Evolutionary conservation across 306 rosid species (phyloP).

Genomic region (Malus sieversii): DNA sequence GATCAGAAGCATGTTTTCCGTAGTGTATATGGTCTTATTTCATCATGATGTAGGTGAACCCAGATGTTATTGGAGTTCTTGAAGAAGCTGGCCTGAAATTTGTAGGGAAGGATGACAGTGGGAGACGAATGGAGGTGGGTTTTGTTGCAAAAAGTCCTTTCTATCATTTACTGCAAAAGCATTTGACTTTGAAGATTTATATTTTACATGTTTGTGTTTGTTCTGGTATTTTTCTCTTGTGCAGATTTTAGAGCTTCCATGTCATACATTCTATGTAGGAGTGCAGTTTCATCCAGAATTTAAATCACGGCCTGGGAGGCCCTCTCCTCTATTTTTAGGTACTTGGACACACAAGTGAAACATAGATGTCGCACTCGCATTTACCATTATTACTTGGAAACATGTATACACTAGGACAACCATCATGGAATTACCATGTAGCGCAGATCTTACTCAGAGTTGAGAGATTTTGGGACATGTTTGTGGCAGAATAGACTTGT

Average conservation of each 20-base stretch:
- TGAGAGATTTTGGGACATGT: neutral
- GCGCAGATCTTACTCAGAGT: neutral
- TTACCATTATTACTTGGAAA: neutral
- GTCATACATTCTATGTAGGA: slow-evolving; percentile 85
- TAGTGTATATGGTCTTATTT: slow-evolving; percentile 2
- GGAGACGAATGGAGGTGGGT: slow-evolving; percentile 95
- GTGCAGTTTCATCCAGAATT: slow-evolving; percentile 98
- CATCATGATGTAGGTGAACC: slow-evolving; percentile 63
- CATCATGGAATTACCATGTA: neutral
- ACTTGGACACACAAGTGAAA: neutral
- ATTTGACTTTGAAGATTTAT: neutral
- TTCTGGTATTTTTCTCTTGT: slow-evolving; percentile 11
- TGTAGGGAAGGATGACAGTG: slow-evolving; percentile 87
- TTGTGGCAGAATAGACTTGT: neutral
- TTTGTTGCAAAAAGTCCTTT: slow-evolving; percentile 8
- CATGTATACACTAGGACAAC: neutral
- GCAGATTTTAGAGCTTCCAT: slow-evolving; percentile 90
- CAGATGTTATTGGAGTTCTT: slow-evolving; percentile 58
- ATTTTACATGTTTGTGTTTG: neutral
- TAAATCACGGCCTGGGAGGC: slow-evolving; percentile 87
- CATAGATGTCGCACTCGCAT: neutral
- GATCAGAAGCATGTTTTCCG: slow-evolving; percentile 2
- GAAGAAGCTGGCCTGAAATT: slow-evolving; percentile 87
- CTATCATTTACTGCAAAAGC: neutral
- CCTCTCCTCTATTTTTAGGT: slow-evolving; percentile 89